A percentile compares a stretch with the other conserved stretches of the same genome.
Evolutionary conservation across 345 rosid species (phyloP).

Genomic region (Eucalyptus caleyi): DNA sequence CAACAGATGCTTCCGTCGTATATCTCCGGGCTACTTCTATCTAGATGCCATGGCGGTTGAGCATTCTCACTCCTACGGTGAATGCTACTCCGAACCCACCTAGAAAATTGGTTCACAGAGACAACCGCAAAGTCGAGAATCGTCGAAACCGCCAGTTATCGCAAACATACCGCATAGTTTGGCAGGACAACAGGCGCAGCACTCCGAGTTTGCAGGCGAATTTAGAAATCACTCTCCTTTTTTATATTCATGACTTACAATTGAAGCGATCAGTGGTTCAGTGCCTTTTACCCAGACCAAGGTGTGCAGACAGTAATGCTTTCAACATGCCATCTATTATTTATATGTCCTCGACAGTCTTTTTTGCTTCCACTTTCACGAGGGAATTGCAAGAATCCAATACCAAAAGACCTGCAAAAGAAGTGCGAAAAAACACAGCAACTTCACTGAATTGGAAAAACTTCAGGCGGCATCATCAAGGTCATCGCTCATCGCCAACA

Average conservation of each 20-base stretch:
- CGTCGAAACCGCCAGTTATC: not conserved
- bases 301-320: not conserved
- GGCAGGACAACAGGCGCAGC: not conserved
- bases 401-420: not conserved
- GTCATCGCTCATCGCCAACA: not conserved
- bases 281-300: not conserved
- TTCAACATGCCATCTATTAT: not conserved
- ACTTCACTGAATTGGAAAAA: not conserved
- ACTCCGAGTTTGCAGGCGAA: not conserved
- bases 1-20: not conserved
- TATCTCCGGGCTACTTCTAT: not conserved
- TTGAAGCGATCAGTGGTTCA: not conserved
- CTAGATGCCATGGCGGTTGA: not conserved
- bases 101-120: not conserved
- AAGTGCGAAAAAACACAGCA: not conserved
- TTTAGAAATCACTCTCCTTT: not conserved
- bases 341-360: not conserved
- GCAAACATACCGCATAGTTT: not conserved
- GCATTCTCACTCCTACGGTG: not conserved
- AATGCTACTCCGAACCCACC: not conserved
- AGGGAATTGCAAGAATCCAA: not conserved
- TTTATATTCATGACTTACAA: not conserved
- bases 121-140: not conserved
- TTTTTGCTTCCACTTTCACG: not conserved
- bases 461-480: not conserved